Base-by-base conservation (phyloP, 148 eudicot species). In the Gaultheria prostrata region DNA sequence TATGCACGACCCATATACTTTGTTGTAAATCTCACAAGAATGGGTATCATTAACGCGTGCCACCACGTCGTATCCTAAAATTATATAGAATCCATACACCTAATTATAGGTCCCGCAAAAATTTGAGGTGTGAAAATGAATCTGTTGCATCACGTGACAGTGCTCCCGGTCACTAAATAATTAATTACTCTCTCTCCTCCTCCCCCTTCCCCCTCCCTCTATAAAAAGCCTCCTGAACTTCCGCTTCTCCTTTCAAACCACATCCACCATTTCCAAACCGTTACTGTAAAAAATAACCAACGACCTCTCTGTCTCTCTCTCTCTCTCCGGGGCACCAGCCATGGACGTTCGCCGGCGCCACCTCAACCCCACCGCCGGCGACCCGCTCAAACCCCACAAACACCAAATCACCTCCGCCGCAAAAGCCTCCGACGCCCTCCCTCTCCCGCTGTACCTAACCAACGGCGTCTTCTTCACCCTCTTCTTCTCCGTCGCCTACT, bases 401-500 rank as follows among this genome's bases (percentile, higher is more conserved):
- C 59, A 32, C 20, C 35, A 43, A 21, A 82, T 12, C 28, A 6
- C 3, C 46, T 33, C 73, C 53, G 3, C 43, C 33, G 15, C 35
- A 15, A 89, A 85, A 61, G 87, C 91, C 74, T 89, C 91, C 43
- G 91, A 87, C 67, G 88, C 89, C 9, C 86, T 85, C 53, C 89
- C 91, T 0, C 57, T 87, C 8, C 91, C 91, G 4, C 89, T 89
- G 17, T 89, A 89, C 85, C 79, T 89, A 12, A 89, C 88, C 17
- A 89, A 89, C 74, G 85, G 85, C 26, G 77, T 89, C 3, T 89
- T 89, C 89, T 87, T 89, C 85, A 79, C 89, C 9, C 84, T 89
- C 35, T 89, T 89, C 73, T 89, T 89, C 85, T 85, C 91, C 57
- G 91, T 87, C 71, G 89, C 86, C 15, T 89, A 89, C 78, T 89